Percentiles rank a stretch among this genome's conserved stretches.
These are phyloP conservation scores for Gymnopilus junonius DNA, from an alignment of 768 basidiomycete species.

Conservation along the genomic window DNA sequence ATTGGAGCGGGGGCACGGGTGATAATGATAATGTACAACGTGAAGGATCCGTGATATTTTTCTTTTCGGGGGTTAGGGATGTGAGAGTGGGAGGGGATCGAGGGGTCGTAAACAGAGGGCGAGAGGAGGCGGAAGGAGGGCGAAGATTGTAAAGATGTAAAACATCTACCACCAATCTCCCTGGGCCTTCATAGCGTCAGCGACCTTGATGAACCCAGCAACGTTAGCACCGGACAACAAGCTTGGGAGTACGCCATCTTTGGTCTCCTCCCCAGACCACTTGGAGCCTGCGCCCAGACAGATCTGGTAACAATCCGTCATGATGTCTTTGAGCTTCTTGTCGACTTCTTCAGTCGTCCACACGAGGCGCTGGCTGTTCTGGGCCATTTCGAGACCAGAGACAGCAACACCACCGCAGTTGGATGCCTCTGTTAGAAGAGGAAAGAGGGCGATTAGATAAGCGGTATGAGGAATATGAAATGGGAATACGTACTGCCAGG, in stretches of 20 bases:
- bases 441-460: constrained; percentile 6
- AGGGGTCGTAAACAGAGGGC: neutral
- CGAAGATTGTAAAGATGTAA: neutral
- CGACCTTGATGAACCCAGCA: constrained; percentile 71
- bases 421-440: constrained; percentile 43
- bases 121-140: neutral
- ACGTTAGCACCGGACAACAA: constrained; percentile 74
- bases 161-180: constrained; percentile 74
- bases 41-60: neutral
- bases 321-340: constrained; percentile 69
- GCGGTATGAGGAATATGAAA: neutral
- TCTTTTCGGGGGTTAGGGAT: neutral
- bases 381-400: constrained; percentile 80
- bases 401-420: constrained; percentile 81
- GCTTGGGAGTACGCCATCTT: constrained; percentile 46
- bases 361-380: constrained; percentile 69
- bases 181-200: constrained; percentile 74
- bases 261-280: constrained; percentile 54
- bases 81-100: neutral
- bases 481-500: constrained; percentile 62
- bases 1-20: neutral
- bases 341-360: constrained; percentile 72
- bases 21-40: constrained; percentile 3
- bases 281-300: constrained; percentile 61
- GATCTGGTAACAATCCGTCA: constrained; percentile 65